Evolutionary conservation across 495 filamentous ascomycete species (phyloP), one percentile per base, ranked within the genome.

Genomic region (Zalerion maritima): DNA sequence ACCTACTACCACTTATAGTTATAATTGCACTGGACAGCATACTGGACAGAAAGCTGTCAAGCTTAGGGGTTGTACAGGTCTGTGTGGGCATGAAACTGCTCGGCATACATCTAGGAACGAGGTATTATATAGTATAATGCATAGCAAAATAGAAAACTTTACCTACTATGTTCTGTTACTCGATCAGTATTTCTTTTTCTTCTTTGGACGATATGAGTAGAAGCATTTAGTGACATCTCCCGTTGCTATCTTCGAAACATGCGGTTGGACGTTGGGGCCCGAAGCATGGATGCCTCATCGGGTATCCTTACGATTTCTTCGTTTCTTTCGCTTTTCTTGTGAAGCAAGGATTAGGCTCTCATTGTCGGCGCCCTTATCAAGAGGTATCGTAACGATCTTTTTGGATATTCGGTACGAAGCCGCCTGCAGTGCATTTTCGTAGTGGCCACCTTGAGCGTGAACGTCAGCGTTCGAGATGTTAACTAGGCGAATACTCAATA

Each of bases 351-450:
- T 17, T 28, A 17, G 11, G 26, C 16, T 11, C 8, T 11, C 5
- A 11, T 28, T 11, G n/a, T 28, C 12, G 17, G 25, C 30, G 17
- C 18, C 25, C 17, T 35, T 23, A 4, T 39, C 22, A 8, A 37
- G 24, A 24, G 28, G 37, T 32, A 14, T n/a, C 20, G 10, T 17
- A 1, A 45, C 32, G 28, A 47, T 29, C 4, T 1, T n/a, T 21
- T 27, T 4, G 17, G 32, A 18, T 8, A 36, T 32, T 0, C 11
- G 18, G 0, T 1, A 14, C 23, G 31, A 29, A 18, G 46, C 43
- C 8, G 40, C 43, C 21, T 49, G 43, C 5, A 47, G 37, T 10
- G 43, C 43, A 24, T 38, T 44, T 9, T 28, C 32, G 21, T 18
- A 34, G 6, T 14, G 3, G 3, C 32, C 36, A 12, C 34, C 36